These are phyloP conservation scores for Blastosporella zonata DNA, from an alignment of 1,284 basidiomycete species.

Conservation along the genomic window DNA sequence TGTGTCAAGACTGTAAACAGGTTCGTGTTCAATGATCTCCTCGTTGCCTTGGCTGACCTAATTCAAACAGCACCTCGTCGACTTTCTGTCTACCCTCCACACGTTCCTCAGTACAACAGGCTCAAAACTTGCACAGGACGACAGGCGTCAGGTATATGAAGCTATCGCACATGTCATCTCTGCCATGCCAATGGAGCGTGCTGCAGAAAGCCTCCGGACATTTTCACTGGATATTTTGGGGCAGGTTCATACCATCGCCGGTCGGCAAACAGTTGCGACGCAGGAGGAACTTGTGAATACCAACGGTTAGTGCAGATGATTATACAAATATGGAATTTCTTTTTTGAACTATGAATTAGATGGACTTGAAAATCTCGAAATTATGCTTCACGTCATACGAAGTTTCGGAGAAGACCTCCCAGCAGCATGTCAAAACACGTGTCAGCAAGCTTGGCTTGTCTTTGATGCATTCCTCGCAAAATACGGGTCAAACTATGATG, in stretches of 20 bases:
- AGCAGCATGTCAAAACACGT: slow-evolving; percentile 74
- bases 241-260: slow-evolving; percentile 64
- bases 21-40: slow-evolving; percentile 35
- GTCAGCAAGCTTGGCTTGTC: slow-evolving; percentile 79
- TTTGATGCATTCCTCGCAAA: slow-evolving; percentile 80
- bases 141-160: slow-evolving; percentile 89
- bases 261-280: slow-evolving; percentile 47
- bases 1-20: slow-evolving; percentile 95
- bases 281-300: slow-evolving; percentile 63
- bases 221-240: slow-evolving; percentile 77
- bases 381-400: slow-evolving; percentile 79
- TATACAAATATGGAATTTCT: background rate
- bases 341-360: slow-evolving; percentile 37
- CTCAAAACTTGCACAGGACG: slow-evolving; percentile 78
- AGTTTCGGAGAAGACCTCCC: slow-evolving; percentile 84
- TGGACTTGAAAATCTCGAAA: slow-evolving; percentile 85
- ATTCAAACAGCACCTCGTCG: slow-evolving; percentile 72
- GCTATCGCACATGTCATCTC: slow-evolving; percentile 95
- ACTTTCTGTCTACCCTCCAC: slow-evolving; percentile 90
- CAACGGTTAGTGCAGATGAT: slow-evolving; percentile 48
- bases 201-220: slow-evolving; percentile 79
- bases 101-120: slow-evolving; percentile 83
- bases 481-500: slow-evolving; percentile 76
- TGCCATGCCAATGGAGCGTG: slow-evolving; percentile 84
- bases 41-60: background rate